Percentiles rank a stretch among this genome's conserved stretches.
These are phyloP conservation scores for Fraxinus platypoda DNA, from an alignment of 305 asterid genomes.

Conservation along the genomic window DNA sequence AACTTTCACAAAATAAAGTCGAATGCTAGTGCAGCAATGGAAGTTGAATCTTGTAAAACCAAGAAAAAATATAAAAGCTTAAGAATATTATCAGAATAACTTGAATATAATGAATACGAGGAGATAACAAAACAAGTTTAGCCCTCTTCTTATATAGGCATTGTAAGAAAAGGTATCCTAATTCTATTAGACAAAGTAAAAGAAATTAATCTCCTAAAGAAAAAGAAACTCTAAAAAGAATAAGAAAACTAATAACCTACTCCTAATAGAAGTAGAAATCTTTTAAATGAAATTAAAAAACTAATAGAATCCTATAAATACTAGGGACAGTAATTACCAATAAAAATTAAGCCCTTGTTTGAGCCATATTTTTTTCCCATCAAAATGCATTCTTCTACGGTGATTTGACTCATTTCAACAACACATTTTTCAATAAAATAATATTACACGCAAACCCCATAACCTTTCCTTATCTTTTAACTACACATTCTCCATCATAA, in stretches of 20 bases:
- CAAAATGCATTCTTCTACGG: too few relatives aligned
- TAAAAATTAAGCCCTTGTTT: too few relatives aligned
- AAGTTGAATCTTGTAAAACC: not conserved
- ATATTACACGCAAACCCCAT: too few relatives aligned
- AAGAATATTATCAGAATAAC: not conserved
- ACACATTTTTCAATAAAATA: too few relatives aligned
- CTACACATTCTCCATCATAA: too few relatives aligned
- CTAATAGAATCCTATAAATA: not conserved
- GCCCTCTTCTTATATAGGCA: not conserved
- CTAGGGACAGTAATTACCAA: not conserved
- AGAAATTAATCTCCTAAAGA: not conserved
- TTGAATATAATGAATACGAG: not conserved
- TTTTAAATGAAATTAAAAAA: too few relatives aligned
- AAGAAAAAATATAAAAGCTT: not conserved
- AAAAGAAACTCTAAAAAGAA: not conserved
- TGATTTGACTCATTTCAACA: too few relatives aligned
- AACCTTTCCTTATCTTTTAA: too few relatives aligned
- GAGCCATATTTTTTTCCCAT: too few relatives aligned
- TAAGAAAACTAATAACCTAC: not conserved
- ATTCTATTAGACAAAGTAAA: not conserved
- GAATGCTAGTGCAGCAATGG: not conserved
- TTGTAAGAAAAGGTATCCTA: not conserved
- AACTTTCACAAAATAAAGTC: not conserved
- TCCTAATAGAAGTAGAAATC: not conserved
- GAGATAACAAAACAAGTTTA: not conserved